phyloP scores from a whole-genome alignment of 371 early-diverging fungal species.

The Rhizomucor miehei region DNA sequence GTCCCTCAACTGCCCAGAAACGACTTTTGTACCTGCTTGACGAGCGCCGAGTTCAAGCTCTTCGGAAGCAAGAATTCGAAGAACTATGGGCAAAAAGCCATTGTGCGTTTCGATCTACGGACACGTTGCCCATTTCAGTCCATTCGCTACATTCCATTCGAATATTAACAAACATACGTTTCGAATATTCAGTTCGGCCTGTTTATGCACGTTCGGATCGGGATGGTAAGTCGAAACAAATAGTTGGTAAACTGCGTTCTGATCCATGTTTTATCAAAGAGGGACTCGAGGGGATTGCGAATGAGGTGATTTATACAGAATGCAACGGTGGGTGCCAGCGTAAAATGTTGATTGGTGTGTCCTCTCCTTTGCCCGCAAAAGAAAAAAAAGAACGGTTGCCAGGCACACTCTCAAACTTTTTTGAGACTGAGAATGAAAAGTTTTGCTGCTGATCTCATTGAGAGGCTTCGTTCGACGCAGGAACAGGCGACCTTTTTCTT shows the following conservation, averaged over 20 bases:
- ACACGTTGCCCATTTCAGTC: neutral
- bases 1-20: no score
- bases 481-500: no score
- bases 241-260: constrained; percentile 55
- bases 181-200: constrained; percentile 62
- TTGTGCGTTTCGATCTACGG: constrained; percentile 53
- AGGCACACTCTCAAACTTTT: no score
- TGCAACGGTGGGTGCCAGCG: constrained; percentile 1
- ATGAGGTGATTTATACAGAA: neutral
- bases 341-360: neutral
- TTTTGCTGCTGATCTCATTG: no score
- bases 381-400: no score
- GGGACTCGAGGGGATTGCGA: neutral
- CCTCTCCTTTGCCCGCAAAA: neutral
- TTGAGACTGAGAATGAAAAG: no score
- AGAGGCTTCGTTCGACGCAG: no score
- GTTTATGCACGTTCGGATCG: constrained; percentile 72
- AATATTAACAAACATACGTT: constrained; percentile 24
- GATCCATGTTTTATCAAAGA: constrained; percentile 39
- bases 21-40: constrained; percentile 73
- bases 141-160: neutral
- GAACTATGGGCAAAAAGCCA: constrained; percentile 67
- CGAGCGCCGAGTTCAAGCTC: constrained; percentile 63
- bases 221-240: constrained; percentile 79
- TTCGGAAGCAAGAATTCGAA: constrained; percentile 67